phyloP scores from a whole-genome alignment of 768 basidiomycete species.

The Russula olivacea region DNA sequence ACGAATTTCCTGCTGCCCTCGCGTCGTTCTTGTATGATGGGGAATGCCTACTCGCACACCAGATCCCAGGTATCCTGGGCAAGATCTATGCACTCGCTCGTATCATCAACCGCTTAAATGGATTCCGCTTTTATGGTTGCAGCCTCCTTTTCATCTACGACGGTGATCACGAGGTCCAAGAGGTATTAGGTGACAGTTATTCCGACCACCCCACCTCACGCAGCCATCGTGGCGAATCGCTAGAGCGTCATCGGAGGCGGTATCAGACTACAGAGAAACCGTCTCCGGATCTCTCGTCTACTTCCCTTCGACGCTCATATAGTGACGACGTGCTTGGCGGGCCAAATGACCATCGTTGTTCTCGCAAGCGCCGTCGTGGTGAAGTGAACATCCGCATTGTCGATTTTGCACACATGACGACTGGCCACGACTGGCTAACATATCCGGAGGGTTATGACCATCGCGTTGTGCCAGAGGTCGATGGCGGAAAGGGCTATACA shows the following conservation, averaged over 20 bases:
- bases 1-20: constrained; percentile 79
- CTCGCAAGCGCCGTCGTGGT: constrained; percentile 70
- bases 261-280: constrained; percentile 11
- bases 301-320: constrained; percentile 59
- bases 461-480: constrained; percentile 40
- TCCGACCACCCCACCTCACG: constrained; percentile 60
- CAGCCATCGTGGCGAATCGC: constrained; percentile 71
- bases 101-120: constrained; percentile 81
- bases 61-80: constrained; percentile 85
- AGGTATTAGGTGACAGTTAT: constrained; percentile 55
- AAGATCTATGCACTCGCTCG: constrained; percentile 92
- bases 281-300: constrained; percentile 3
- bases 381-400: constrained; percentile 95
- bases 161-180: constrained; percentile 85
- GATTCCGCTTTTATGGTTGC: constrained; percentile 99
- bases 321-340: constrained; percentile 75
- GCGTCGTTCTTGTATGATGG: constrained; percentile 84
- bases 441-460: constrained; percentile 45
- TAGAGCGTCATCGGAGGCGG: constrained; percentile 45
- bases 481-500: constrained; percentile 66
- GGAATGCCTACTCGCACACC: constrained; percentile 74
- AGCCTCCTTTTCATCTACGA: constrained; percentile 96
- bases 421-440: constrained; percentile 84
- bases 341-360: constrained; percentile 56
- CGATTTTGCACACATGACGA: constrained; percentile 98